Evolutionary conservation across 768 basidiomycete species (phyloP).

Genomic region (Boletus rubropictus): DNA sequence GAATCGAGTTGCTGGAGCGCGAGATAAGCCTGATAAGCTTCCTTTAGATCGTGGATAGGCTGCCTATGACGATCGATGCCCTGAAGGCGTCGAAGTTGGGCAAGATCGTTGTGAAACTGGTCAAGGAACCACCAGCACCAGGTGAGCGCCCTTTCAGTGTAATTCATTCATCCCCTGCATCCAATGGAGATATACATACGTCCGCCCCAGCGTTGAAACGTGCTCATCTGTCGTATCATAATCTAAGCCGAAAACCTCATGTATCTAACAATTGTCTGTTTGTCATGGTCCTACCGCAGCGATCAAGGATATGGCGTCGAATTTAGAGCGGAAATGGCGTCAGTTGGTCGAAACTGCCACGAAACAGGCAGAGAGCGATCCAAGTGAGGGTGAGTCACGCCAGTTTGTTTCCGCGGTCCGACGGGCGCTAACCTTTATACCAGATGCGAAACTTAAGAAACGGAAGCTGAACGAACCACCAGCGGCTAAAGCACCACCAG

Average conservation of each 20-base stretch:
- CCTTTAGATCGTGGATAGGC: conserved; percentile 68
- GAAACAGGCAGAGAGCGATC: conserved; percentile 39
- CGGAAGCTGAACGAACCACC: conserved; percentile 59
- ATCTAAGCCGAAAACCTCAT: conserved; percentile 33
- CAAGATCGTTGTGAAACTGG: conserved; percentile 70
- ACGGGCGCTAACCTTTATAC: conserved; percentile 21
- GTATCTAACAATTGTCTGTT: conserved; percentile 63
- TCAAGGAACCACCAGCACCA: conserved; percentile 67
- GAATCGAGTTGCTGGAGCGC: conserved; percentile 6
- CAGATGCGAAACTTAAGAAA: conserved; percentile 65
- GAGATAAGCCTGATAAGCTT: conserved; percentile 15
- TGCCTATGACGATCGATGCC: conserved; percentile 67
- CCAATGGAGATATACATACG: conserved; percentile 29
- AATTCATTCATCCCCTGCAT: conserved; percentile 15
- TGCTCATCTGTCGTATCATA: conserved; percentile 30
- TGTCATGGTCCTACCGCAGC: conserved; percentile 49
- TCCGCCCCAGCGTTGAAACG: conserved; percentile 25
- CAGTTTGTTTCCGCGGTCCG: conserved; percentile 32
- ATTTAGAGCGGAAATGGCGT: conserved; percentile 82
- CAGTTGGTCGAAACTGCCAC: conserved; percentile 50
- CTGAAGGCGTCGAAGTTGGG: conserved; percentile 71
- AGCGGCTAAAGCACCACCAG: conserved; percentile 43
- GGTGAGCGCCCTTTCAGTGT: conserved; percentile 54
- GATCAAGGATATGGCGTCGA: conserved; percentile 90
- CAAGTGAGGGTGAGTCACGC: conserved; percentile 70